phyloP scores from a whole-genome alignment of 2,329 filamentous ascomycete species.

The Hypomyces rosellus region DNA sequence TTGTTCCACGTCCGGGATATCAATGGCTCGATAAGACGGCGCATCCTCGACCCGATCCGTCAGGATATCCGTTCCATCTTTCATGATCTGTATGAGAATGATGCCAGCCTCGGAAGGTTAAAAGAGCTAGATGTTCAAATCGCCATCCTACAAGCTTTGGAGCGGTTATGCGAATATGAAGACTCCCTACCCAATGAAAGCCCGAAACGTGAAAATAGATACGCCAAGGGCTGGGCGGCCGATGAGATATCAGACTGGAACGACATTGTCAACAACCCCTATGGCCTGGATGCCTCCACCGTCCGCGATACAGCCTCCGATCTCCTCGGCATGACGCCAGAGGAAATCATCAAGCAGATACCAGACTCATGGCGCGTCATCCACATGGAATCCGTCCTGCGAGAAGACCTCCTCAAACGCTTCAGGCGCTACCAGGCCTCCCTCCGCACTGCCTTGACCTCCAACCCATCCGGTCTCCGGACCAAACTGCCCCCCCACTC shows the following conservation, averaged over 20 bases:
- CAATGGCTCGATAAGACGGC: constrained; percentile 2
- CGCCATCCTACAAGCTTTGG: constrained; percentile 15
- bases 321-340: constrained; percentile 23
- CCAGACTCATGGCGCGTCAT: constrained; percentile 28
- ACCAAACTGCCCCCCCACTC: constrained; percentile 13
- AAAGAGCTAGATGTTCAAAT: constrained; percentile 8
- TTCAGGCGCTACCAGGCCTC: constrained; percentile 23
- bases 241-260: constrained; percentile 11
- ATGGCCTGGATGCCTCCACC: constrained; percentile 15
- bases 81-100: neutral
- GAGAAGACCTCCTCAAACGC: constrained; percentile 23
- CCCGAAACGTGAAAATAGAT: neutral
- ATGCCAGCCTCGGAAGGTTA: neutral
- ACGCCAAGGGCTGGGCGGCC: constrained; percentile 12
- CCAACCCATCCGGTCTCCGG: constrained; percentile 7
- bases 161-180: constrained; percentile 11
- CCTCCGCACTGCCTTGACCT: constrained; percentile 21
- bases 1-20: neutral
- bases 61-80: constrained; percentile 13
- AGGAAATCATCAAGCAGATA: constrained; percentile 27
- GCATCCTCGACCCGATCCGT: constrained; percentile 14
- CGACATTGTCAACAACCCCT: constrained; percentile 13
- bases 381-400: constrained; percentile 34
- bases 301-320: constrained; percentile 14
- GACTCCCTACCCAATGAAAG: neutral